phyloP scores from a whole-genome alignment of 306 rosid genomes.

The Calophaca sinica region DNA sequence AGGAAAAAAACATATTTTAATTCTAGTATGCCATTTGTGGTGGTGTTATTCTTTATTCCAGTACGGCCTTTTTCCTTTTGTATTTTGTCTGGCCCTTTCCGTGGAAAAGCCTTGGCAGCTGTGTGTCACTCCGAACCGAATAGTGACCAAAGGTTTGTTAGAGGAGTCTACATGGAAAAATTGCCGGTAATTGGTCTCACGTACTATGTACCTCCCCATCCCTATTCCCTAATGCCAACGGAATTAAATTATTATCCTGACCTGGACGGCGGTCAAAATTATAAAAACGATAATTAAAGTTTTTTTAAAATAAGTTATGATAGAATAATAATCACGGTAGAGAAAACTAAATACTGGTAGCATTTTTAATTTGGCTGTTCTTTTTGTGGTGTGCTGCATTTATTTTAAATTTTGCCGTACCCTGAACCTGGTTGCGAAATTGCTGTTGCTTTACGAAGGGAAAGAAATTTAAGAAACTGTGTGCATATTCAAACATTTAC shows the following conservation, averaged over 20 bases:
- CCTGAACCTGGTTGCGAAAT: not conserved
- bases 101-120: constrained; percentile 37
- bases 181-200: not conserved
- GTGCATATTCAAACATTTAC: not conserved
- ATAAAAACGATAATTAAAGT: not conserved
- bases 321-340: not conserved
- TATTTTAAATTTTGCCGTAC: not conserved
- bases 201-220: no score
- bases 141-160: constrained; percentile 36
- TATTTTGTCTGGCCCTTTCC: constrained; percentile 26
- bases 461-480: not conserved
- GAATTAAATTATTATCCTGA: not conserved
- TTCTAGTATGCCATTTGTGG: constrained; percentile 17
- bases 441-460: not conserved
- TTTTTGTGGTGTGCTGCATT: not conserved
- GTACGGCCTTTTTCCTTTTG: constrained; percentile 12
- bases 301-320: not conserved
- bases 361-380: no score
- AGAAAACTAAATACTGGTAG: no score
- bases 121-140: constrained; percentile 29
- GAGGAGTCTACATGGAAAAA: not conserved
- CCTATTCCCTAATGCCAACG: not conserved
- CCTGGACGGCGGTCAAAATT: not conserved
- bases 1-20: no score
- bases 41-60: constrained; percentile 18